A percentile compares a stretch with the other conserved stretches of the same genome.
phyloP scores from a whole-genome alignment of 1,284 basidiomycete genomes.

The Tilletia horrida region DNA sequence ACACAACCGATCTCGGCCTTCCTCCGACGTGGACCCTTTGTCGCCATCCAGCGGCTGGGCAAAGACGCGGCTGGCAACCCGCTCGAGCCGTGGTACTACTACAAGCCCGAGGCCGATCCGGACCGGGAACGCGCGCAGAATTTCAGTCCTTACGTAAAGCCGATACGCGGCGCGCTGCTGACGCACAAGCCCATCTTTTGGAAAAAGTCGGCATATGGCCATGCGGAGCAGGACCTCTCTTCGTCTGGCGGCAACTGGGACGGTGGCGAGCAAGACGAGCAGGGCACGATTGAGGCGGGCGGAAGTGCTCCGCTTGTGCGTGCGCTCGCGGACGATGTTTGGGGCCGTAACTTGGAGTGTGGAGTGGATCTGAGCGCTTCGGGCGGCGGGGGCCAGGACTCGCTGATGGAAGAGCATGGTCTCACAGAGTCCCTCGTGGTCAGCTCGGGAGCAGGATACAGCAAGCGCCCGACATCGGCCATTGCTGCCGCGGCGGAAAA shows the following conservation, averaged over 20 bases:
- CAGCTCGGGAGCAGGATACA: background rate
- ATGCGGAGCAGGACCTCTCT: conserved; percentile 13
- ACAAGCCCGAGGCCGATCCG: conserved; percentile 49
- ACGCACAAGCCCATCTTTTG: conserved; percentile 53
- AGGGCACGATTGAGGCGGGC: conserved; percentile 11
- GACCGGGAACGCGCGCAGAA: conserved; percentile 50
- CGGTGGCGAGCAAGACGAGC: conserved; percentile 24
- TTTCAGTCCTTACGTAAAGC: conserved; percentile 50
- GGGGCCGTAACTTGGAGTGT: conserved; percentile 4
- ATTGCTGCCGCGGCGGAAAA: background rate
- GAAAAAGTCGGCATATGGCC: conserved; percentile 48
- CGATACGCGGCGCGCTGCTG: conserved; percentile 51
- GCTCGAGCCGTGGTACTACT: conserved; percentile 54
- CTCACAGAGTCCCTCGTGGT: background rate
- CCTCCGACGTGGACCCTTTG: conserved; percentile 29
- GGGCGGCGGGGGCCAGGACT: background rate
- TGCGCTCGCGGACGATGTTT: background rate
- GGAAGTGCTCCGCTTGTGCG: background rate
- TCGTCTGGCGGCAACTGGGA: background rate
- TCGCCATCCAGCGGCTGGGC: conserved; percentile 50
- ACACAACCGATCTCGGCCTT: background rate
- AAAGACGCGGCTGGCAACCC: conserved; percentile 51
- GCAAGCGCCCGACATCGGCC: background rate
- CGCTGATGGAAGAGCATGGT: background rate
- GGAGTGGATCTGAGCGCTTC: background rate